phyloP scores from a whole-genome alignment of 2,329 filamentous ascomycete genomes.

The Fusarium succisae region DNA sequence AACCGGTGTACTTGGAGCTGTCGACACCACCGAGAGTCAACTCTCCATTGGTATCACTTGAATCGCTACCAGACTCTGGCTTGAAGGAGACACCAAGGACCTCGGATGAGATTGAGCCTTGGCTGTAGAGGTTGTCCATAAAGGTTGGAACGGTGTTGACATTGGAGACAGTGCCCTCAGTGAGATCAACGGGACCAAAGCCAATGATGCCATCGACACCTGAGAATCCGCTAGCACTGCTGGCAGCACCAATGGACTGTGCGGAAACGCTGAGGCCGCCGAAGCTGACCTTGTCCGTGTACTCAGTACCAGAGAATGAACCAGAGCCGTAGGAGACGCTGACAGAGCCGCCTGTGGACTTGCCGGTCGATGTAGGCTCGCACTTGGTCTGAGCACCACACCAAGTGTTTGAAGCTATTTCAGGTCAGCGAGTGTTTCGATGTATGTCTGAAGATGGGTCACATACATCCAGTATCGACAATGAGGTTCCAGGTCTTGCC shows the following conservation, averaged over 20 bases:
- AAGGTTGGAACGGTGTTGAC: background rate
- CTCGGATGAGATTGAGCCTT: background rate
- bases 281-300: background rate
- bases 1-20: background rate
- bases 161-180: background rate
- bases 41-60: background rate
- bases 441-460: fast-evolving
- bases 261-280: background rate
- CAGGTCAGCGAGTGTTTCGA: fast-evolving
- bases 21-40: background rate
- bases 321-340: background rate
- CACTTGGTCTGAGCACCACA: background rate
- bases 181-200: background rate
- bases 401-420: background rate
- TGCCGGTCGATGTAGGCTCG: background rate
- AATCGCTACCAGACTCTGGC: background rate
- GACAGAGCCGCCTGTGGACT: background rate
- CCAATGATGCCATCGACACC: background rate
- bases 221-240: background rate
- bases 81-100: background rate
- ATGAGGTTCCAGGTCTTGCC: background rate
- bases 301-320: background rate
- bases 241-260: background rate
- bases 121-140: background rate
- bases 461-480: background rate